phyloP scores from a whole-genome alignment of 441 rosid genomes.

The California macrophylla region DNA sequence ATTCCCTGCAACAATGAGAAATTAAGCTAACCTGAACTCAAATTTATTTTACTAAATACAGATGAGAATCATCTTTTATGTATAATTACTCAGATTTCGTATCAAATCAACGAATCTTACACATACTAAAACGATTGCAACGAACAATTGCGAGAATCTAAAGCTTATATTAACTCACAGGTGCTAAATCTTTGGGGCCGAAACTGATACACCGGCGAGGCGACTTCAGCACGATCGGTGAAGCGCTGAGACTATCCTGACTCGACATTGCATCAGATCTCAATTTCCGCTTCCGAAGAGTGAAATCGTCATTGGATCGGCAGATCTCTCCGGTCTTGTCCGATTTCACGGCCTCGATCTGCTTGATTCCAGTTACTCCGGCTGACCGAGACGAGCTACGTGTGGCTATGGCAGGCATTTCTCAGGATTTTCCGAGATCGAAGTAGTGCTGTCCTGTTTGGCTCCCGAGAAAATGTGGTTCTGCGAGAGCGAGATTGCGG shows the following conservation, averaged over 20 bases:
- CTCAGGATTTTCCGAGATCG: background rate
- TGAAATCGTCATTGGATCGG: slow-evolving; percentile 31
- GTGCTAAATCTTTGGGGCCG: slow-evolving; percentile 22
- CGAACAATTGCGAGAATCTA: background rate
- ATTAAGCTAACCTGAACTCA: background rate
- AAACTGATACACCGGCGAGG: slow-evolving; percentile 42
- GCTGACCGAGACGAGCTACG: slow-evolving; percentile 28
- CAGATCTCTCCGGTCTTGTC: slow-evolving; percentile 6
- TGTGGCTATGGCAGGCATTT: slow-evolving; percentile 50
- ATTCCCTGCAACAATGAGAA: slow-evolving; percentile 26
- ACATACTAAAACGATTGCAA: background rate
- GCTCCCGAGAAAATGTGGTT: background rate
- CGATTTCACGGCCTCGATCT: slow-evolving; percentile 20
- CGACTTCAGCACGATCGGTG: slow-evolving; percentile 43
- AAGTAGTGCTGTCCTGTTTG: background rate
- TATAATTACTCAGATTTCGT: background rate
- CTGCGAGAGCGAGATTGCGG: background rate
- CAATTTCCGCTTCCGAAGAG: slow-evolving; percentile 46
- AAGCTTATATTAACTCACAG: slow-evolving; percentile 21
- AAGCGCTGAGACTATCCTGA: slow-evolving; percentile 15
- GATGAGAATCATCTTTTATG: background rate
- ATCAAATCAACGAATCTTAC: background rate
- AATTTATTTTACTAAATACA: background rate
- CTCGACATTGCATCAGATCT: slow-evolving; percentile 32
- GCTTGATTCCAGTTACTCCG: slow-evolving; percentile 15